phyloP scores from a whole-genome alignment of 1,284 basidiomycete species.

The Trametes polyzona region DNA sequence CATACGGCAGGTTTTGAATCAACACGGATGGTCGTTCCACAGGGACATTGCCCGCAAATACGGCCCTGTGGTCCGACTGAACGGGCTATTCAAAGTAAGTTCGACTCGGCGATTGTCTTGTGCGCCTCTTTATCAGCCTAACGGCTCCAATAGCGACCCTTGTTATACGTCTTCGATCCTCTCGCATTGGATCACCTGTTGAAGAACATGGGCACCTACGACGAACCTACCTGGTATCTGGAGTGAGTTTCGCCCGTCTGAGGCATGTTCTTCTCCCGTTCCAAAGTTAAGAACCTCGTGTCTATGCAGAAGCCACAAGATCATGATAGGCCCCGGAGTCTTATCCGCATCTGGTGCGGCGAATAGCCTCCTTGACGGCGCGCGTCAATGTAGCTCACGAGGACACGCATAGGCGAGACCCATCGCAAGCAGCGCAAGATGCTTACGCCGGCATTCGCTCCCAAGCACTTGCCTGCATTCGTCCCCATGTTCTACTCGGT shows the following conservation, averaged over 20 bases:
- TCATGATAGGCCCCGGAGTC: constrained; percentile 10
- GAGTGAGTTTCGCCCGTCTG: constrained; percentile 2
- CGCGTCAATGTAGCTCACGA: too few species aligned
- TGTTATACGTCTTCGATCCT: constrained; percentile 25
- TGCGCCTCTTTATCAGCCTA: neutral
- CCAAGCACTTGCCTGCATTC: constrained; percentile 10
- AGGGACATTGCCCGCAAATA: constrained; percentile 13
- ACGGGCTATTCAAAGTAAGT: constrained; percentile 15
- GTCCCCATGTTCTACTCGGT: constrained; percentile 17
- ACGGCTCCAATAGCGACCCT: neutral
- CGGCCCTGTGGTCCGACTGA: constrained; percentile 15
- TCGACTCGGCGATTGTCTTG: too few species aligned
- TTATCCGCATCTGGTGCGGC: constrained; percentile 6
- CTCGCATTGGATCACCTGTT: constrained; percentile 20
- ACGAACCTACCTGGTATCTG: constrained; percentile 19
- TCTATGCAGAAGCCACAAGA: constrained; percentile 1
- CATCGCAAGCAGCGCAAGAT: constrained; percentile 22
- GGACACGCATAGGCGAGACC: neutral
- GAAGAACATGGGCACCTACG: constrained; percentile 19
- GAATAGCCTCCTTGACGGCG: neutral
- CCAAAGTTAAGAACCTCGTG: too few species aligned
- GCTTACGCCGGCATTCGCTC: constrained; percentile 16
- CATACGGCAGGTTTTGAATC: constrained; percentile 12
- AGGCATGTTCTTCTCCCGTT: too few species aligned
- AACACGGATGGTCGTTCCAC: constrained; percentile 23